Percentiles rank a stretch among this genome's conserved stretches.
phyloP scores from a whole-genome alignment of 2,329 filamentous ascomycete species.

The Diaporthe batatas region DNA sequence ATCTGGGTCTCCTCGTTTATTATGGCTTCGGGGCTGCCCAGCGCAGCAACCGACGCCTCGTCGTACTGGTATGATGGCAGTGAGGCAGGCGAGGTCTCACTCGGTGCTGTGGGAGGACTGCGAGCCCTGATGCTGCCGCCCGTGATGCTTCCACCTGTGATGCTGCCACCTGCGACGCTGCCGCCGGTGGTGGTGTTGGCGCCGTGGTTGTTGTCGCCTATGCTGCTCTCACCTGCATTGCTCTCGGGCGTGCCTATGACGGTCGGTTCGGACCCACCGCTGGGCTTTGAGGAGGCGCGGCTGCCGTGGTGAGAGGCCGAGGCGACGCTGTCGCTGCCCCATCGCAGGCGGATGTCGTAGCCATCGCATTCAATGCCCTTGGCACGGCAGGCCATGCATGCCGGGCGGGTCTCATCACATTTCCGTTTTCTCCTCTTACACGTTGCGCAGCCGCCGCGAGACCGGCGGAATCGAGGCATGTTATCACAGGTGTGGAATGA shows the following conservation, averaged over 20 bases:
- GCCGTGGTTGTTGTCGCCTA: neutral
- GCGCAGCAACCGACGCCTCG: neutral
- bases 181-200: too few species aligned
- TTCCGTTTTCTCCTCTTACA: conserved; percentile 19
- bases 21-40: neutral
- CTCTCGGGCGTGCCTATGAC: conserved; percentile 11
- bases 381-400: conserved; percentile 8
- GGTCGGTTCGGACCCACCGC: neutral
- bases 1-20: conserved; percentile 5
- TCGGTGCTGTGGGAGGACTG: neutral
- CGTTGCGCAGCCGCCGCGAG: conserved; percentile 20
- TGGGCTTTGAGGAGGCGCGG: neutral
- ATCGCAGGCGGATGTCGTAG: conserved; percentile 11
- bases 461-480: conserved; percentile 28
- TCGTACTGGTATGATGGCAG: neutral
- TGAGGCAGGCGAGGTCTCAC: neutral
- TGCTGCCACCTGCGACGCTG: neutral
- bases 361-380: conserved; percentile 26
- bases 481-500: neutral
- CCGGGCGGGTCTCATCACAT: conserved; percentile 21
- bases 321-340: neutral
- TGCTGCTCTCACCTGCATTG: neutral
- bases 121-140: neutral
- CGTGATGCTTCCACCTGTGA: neutral
- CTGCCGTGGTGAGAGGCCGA: conserved; percentile 12